phyloP scores from a whole-genome alignment of 805 yeast species.

The Candida dajiaensis region DNA sequence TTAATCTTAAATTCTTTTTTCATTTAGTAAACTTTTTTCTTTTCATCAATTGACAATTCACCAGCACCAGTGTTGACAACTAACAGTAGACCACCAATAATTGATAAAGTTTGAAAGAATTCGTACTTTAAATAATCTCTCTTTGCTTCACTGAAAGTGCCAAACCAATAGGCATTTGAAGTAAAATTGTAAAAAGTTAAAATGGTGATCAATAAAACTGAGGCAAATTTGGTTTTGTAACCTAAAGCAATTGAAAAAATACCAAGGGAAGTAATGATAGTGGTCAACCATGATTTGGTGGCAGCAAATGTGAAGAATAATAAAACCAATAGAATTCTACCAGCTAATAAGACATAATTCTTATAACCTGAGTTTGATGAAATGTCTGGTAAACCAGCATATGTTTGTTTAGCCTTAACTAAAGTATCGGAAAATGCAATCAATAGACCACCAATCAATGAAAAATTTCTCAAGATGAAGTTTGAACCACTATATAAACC shows the following conservation, averaged over 20 bases:
- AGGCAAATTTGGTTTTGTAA: constrained; percentile 86
- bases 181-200: constrained; percentile 70
- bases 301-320: constrained; percentile 82
- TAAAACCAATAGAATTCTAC: constrained; percentile 78
- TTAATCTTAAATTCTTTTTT: too few species aligned
- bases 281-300: constrained; percentile 63
- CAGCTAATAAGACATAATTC: constrained; percentile 79
- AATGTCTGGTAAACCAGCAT: constrained; percentile 42
- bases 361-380: constrained; percentile 60
- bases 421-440: constrained; percentile 83
- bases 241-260: constrained; percentile 81
- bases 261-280: constrained; percentile 64
- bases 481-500: constrained; percentile 78
- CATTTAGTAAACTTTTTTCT: constrained; percentile 77
- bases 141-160: constrained; percentile 54
- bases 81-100: constrained; percentile 87
- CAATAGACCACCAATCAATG: constrained; percentile 88
- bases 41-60: constrained; percentile 85
- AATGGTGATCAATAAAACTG: constrained; percentile 60
- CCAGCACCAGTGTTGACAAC: constrained; percentile 97
- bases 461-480: constrained; percentile 80
- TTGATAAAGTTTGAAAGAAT: constrained; percentile 89
- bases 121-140: constrained; percentile 90
- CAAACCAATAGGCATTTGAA: constrained; percentile 86
- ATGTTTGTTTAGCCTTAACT: constrained; percentile 62